Base-by-base conservation (phyloP, 2,329 filamentous ascomycete species). In the Diplodia intermedia region DNA sequence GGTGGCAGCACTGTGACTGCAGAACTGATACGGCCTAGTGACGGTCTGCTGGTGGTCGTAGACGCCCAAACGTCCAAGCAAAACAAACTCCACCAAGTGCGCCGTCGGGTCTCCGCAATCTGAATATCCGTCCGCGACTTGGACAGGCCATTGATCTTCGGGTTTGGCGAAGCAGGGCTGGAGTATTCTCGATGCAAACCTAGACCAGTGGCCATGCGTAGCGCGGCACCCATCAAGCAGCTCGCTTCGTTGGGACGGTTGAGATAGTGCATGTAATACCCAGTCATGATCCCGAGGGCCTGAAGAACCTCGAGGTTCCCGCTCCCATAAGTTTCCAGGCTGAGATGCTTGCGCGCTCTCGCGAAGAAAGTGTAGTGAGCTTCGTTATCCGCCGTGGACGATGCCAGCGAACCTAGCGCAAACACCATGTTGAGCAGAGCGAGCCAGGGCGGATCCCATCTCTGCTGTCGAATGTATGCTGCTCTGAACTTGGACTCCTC, bases 181-280 rank as follows among this genome's bases (percentile, higher is more conserved):
- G 79, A 77, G 69, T 84, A 85, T 72, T 92, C 90, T 63, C 90
- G 85, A 76, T 93, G 90, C 18, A 93, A 79, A 1, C 90, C 90
- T 33, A 93, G 82, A 1, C 89, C 88, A 69, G 88, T 90, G n/a
- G 90, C 90, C 86, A 93, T 91, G 66, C 90, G 84, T 67, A 92
- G 83, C 3, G 89, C 88, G 2, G 89, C 90, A 20, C 90, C 90
- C 73, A 91, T 86, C 11, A 93, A 83, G 29, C 89, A 88, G 75
- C 91, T 91, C 18, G 90, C 91, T 82, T 92, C 90, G 74, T 92
- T 92, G 1, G 90, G 90, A 23, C 90, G 85, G 78, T 92, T 92
- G 72, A 91, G 87, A 74, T 93, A 93, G 77, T 93, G 91, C 67
- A 92, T 86, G 75, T 93, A 93, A 79, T 89, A 91, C 33, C 91